phyloP scores from a whole-genome alignment of 768 basidiomycete species.

The Phaeotremella skinneri region DNA sequence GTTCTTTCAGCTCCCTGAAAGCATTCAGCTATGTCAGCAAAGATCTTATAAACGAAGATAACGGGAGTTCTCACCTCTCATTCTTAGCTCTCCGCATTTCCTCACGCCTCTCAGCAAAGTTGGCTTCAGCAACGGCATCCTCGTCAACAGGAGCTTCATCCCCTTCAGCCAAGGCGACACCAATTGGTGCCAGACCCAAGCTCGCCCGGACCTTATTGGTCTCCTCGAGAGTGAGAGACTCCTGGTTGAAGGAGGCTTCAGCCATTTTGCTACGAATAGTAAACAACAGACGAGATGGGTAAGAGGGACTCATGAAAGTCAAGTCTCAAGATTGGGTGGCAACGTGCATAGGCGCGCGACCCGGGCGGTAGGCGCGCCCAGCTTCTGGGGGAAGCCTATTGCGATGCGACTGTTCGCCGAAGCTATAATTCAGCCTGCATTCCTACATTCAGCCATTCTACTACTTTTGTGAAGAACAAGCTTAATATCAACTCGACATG shows the following conservation, averaged over 20 bases:
- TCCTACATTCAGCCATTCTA: background rate
- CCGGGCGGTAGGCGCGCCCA: too few relatives aligned
- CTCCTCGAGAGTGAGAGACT: conserved; percentile 50
- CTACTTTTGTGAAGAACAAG: conserved; percentile 1
- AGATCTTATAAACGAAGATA: background rate
- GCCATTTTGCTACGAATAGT: conserved; percentile 22
- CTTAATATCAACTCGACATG: conserved; percentile 13
- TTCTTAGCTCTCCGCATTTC: conserved; percentile 54
- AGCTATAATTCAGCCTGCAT: conserved; percentile 7
- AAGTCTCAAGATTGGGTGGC: conserved; percentile 16
- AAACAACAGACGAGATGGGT: background rate
- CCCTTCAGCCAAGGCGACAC: conserved; percentile 64
- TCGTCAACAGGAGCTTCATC: conserved; percentile 52
- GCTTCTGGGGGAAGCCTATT: too few relatives aligned
- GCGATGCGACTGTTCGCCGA: too few relatives aligned
- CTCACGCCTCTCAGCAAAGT: conserved; percentile 73
- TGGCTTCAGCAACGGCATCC: conserved; percentile 81
- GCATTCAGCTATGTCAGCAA: background rate
- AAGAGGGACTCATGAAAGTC: conserved; percentile 2
- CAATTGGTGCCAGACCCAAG: conserved; percentile 88
- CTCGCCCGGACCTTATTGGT: conserved; percentile 80
- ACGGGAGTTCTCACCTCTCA: conserved; percentile 40
- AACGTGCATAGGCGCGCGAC: background rate
- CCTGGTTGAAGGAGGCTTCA: conserved; percentile 26
- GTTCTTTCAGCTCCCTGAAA: conserved; percentile 41